These are phyloP conservation scores for Annulohypoxylon bovei DNA, from an alignment of 495 filamentous ascomycete species.

Conservation along the genomic window DNA sequence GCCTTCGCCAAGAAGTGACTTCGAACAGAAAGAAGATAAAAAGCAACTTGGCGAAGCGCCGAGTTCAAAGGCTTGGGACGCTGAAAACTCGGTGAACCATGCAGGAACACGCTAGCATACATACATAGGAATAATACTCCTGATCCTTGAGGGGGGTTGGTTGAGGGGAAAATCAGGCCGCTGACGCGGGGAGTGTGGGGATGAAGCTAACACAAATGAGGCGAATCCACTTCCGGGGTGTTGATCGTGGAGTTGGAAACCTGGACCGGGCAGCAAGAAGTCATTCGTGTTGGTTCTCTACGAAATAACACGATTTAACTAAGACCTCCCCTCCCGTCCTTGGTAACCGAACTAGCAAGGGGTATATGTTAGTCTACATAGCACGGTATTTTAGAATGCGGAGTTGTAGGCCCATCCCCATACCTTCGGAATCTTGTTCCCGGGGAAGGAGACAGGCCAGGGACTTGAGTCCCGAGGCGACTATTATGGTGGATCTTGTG, in stretches of 20 bases:
- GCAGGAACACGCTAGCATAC: neutral
- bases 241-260: conserved; percentile 29
- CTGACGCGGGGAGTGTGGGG: conserved; percentile 37
- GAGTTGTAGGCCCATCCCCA: conserved; percentile 1
- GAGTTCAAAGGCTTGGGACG: neutral
- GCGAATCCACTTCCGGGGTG: conserved; percentile 31
- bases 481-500: neutral
- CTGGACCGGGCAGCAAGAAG: neutral
- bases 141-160: conserved; percentile 8
- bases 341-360: conserved; percentile 13
- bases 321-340: neutral
- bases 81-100: neutral
- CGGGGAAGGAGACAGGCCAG: conserved; percentile 3
- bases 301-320: neutral
- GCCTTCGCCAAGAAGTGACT: conserved; percentile 3
- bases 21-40: neutral
- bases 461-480: neutral
- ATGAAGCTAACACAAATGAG: conserved; percentile 34
- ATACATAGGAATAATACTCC: conserved; percentile 1
- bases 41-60: neutral
- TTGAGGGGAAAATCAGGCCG: conserved; percentile 21
- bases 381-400: neutral
- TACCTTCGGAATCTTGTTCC: conserved; percentile 4
- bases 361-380: neutral
- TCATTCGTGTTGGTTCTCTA: neutral